Conservation (phyloP, 1,284 basidiomycete species). For the Ceratobasidium sp. region DNA sequence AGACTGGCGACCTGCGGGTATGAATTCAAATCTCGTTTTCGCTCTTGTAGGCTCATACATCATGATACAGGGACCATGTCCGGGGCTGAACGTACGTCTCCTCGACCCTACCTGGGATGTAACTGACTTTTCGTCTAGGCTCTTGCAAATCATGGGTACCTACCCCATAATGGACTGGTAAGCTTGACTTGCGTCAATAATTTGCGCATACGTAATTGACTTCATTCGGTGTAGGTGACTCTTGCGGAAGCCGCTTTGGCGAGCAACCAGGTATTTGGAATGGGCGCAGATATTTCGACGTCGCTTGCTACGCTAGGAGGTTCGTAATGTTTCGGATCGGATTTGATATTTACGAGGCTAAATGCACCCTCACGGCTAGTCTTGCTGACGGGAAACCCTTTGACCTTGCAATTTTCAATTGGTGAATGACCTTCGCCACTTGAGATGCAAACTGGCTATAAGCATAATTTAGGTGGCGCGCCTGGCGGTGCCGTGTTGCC, state of each 20-base stretch:
- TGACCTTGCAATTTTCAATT: conserved; percentile 9
- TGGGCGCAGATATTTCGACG: neutral
- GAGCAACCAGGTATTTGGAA: neutral
- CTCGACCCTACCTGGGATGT: neutral
- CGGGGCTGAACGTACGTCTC: conserved; percentile 12
- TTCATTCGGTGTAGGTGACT: conserved; percentile 1
- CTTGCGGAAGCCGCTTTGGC: neutral
- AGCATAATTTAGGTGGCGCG: neutral
- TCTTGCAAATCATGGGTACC: conserved; percentile 21
- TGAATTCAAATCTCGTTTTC: neutral
- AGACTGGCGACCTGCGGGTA: conserved; percentile 13
- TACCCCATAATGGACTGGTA: conserved; percentile 4
- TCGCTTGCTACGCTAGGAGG: neutral
- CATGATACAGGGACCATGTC: conserved; percentile 17
- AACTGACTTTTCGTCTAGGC: neutral
- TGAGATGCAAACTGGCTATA: too few relatives aligned
- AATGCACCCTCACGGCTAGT: too few relatives aligned
- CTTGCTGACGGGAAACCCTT: too few relatives aligned
- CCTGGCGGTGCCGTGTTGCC: neutral
- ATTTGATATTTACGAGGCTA: too few relatives aligned
- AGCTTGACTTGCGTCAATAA: neutral
- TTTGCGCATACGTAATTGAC: neutral
- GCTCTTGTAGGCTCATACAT: neutral
- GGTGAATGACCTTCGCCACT: neutral
- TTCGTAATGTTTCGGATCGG: too few relatives aligned